Percentiles rank a stretch among this genome's conserved stretches.
These are phyloP conservation scores for Plenodomus biglobosus DNA, from an alignment of 2,329 filamentous ascomycete genomes.

Conservation along the genomic window DNA sequence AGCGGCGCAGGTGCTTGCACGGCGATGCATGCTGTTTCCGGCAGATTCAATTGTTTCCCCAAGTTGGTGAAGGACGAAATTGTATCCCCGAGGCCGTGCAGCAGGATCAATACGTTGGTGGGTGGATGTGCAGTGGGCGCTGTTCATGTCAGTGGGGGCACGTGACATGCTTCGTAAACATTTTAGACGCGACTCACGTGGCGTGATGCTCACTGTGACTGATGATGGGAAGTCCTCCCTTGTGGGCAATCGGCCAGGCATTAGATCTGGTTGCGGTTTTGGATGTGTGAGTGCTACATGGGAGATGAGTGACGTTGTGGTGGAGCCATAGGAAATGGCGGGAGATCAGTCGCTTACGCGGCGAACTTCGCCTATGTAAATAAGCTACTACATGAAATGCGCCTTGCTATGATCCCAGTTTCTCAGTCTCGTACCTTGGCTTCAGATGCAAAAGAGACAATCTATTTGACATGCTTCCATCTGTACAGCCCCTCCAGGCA, in stretches of 20 bases:
- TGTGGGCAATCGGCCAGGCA: conserved; percentile 49
- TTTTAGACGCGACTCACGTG: conserved; percentile 43
- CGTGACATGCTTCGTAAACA: not conserved
- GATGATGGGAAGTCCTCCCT: conserved; percentile 47
- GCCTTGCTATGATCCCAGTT: no score
- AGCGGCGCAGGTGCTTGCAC: conserved; percentile 71
- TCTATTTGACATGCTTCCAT: not conserved
- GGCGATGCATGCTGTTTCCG: conserved; percentile 74
- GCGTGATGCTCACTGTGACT: conserved; percentile 47
- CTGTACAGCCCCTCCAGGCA: not conserved
- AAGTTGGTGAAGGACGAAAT: conserved; percentile 69
- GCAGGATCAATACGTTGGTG: conserved; percentile 74
- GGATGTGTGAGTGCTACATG: not conserved
- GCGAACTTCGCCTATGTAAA: conserved; percentile 6
- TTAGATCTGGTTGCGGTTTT: conserved; percentile 21
- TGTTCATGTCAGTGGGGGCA: conserved; percentile 21
- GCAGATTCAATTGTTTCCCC: conserved; percentile 68
- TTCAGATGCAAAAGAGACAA: no score
- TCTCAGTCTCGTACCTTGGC: no score
- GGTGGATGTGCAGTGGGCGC: conserved; percentile 57
- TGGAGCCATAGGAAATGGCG: conserved; percentile 11
- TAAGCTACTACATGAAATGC: no score
- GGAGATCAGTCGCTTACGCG: conserved; percentile 12
- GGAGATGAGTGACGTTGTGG: conserved; percentile 13
- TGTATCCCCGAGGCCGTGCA: conserved; percentile 83